Evolutionary conservation across 805 yeast genomes (phyloP).

Genomic region (Zygoascus bituminiphila): DNA sequence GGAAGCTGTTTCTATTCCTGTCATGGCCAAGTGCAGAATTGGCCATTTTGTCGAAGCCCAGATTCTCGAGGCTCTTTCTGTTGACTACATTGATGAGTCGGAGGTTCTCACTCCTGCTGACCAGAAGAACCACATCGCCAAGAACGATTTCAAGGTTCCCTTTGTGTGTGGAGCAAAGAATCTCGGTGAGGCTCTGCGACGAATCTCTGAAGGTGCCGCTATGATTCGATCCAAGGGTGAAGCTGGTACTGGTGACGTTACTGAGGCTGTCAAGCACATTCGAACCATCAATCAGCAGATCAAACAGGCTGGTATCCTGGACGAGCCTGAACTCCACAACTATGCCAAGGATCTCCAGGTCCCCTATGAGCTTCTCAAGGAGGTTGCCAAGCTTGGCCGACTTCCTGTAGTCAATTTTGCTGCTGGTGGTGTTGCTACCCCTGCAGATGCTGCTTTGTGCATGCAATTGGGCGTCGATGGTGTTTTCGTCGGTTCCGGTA

Average conservation of each 20-base stretch:
- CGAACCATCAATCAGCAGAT: constrained; percentile 52
- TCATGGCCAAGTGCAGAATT: constrained; percentile 80
- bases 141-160: constrained; percentile 55
- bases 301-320: constrained; percentile 34
- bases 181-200: constrained; percentile 73
- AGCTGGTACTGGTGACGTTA: constrained; percentile 82
- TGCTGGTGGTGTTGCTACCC: constrained; percentile 85
- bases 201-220: constrained; percentile 77
- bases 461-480: constrained; percentile 79
- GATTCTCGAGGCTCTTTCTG: constrained; percentile 58
- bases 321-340: constrained; percentile 39
- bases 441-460: constrained; percentile 78
- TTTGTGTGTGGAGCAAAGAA: constrained; percentile 81
- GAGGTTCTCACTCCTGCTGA: constrained; percentile 83
- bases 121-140: constrained; percentile 53
- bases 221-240: constrained; percentile 85
- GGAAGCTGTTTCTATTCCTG: constrained; percentile 47
- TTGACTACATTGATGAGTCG: constrained; percentile 77
- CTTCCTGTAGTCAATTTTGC: constrained; percentile 81
- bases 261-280: constrained; percentile 74
- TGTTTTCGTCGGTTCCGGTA: constrained; percentile 71
- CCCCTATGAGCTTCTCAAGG: constrained; percentile 44
- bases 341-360: constrained; percentile 55
- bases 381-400: constrained; percentile 45
- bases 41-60: constrained; percentile 82